Evolutionary conservation across 2,329 filamentous ascomycete species (phyloP), one percentile per base, ranked within the genome.

Genomic region (Fusarium devonianum): DNA sequence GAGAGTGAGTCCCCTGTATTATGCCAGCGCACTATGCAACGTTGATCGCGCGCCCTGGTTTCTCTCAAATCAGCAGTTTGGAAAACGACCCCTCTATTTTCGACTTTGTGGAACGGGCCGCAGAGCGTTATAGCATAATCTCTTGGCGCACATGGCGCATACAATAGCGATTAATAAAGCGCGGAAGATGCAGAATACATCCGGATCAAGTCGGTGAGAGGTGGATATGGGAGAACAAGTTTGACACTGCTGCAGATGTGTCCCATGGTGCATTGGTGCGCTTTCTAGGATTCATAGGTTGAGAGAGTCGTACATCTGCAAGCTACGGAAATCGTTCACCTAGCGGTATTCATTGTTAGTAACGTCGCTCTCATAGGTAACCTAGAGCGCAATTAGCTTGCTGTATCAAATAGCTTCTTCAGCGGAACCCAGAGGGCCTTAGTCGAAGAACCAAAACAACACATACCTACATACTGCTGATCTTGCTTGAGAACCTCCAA

Each of bases 401-500:
- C n/a, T n/a, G n/a, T n/a, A n/a, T n/a, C n/a, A n/a, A n/a, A n/a
- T n/a, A n/a, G n/a, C n/a, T n/a, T n/a, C n/a, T n/a, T n/a, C n/a
- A n/a, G n/a, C n/a, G n/a, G n/a, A n/a, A n/a, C n/a, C n/a, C n/a
- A n/a, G n/a, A n/a, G n/a, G n/a, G n/a, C n/a, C n/a, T n/a, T n/a
- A n/a, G n/a, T n/a, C n/a, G n/a, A 26, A 12, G 23, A 14, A 9
- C 11, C 11, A 37, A 16, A 12, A 3, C 14, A 3, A 13, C 7
- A 14, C 10, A 25, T 4, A 36, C 19, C 21, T 9, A 25, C 1
- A 33, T 23, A 5, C 9, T 6, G 12, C 10, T 1, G 5, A 13
- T 23, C 9, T 56, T 19, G 62, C 33, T 22, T 41, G 26, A 64
- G 37, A 18, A 55, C 19, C 49, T 67, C 64, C 32, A 68, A 55